These are phyloP conservation scores for Avena atlantica DNA, from an alignment of 176 grass and related monocot genomes.

Conservation along the genomic window DNA sequence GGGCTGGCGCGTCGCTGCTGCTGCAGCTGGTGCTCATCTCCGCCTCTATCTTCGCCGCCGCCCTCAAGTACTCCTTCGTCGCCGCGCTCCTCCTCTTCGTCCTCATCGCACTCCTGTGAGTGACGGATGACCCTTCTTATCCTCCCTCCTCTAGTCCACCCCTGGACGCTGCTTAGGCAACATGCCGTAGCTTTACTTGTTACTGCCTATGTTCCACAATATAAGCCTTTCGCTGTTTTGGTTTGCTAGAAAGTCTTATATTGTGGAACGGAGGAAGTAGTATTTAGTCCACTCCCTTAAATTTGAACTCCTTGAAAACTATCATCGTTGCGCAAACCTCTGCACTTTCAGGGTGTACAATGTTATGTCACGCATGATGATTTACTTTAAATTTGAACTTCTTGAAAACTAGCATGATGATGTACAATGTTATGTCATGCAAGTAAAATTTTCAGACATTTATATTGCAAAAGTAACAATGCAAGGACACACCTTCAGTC, in stretches of 20 bases:
- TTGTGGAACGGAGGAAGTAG: too few relatives aligned
- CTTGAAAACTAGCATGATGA: not conserved
- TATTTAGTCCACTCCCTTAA: not conserved
- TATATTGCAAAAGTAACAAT: conserved; percentile 1
- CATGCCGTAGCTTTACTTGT: not conserved
- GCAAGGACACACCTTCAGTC: not conserved
- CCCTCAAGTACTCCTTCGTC: conserved; percentile 58
- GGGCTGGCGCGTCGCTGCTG: conserved; percentile 51
- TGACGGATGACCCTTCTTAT: not conserved
- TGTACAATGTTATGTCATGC: not conserved
- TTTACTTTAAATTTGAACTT: too few relatives aligned
- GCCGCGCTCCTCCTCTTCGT: conserved; percentile 57
- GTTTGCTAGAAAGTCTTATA: too few relatives aligned
- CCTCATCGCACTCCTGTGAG: conserved; percentile 58
- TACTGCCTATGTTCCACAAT: too few relatives aligned
- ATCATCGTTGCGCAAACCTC: not conserved
- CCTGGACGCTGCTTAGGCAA: not conserved
- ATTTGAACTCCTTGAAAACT: not conserved
- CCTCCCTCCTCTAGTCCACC: not conserved
- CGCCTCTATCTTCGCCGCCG: conserved; percentile 51
- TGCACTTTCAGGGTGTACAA: not conserved
- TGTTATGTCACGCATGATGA: not conserved
- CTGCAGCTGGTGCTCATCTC: conserved; percentile 55
- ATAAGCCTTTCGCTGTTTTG: too few relatives aligned
- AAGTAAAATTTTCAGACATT: not conserved